Base-by-base conservation (phyloP, 2,329 filamentous ascomycete genomes). In the Colletotrichum trifolii region DNA sequence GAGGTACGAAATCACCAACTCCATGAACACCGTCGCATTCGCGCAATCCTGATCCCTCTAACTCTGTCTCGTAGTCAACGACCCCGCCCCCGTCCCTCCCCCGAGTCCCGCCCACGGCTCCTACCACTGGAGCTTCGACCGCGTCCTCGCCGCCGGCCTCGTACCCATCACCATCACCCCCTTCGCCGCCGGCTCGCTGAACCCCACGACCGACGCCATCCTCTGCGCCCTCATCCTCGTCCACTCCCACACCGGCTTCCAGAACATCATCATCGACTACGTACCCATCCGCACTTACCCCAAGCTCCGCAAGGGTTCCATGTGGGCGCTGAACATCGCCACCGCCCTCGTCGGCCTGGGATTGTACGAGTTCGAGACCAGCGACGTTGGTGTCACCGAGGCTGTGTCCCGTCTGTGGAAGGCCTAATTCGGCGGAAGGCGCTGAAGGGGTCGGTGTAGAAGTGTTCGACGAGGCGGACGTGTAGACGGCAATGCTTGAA, bases 121-220 rank as follows among this genome's bases (percentile, higher is more conserved):
- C 79, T 99, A 98, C 85, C 96, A 99, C 87, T 99, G 96, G 96
- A 92, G 91, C 66, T 97, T 97, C 75, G 96, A 99, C 85, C 94
- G 93, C 75, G 77, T 93, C 61, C 82, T 98, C 72, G 90, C 93
- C 62, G 90, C 88, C 62, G 91, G 89, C 60, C 88, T 99, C 67
- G 83, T 99, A 67, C 96, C 96, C 54, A 84, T 99, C 70, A 93
- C 91, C 68, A 85, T 98, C 70, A 91, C 94, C 43, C 96, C 96
- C 68, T 99, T 99, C 81, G 94, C 94, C 67, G 90, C 92, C 66
- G 94, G 94, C 74, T 93, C 93, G 43, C 85, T 98, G 70, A 97
- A 97, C 87, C 96, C 96, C 55, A 84, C 91, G 69, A 87, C 91
- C 74, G 96, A 99, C 78, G 94, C 94, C 68, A 81, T 94, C 70